Percentiles rank a stretch among this genome's conserved stretches.
These are phyloP conservation scores for Knufia petricola DNA, from an alignment of 2,329 filamentous ascomycete species.

Conservation along the genomic window DNA sequence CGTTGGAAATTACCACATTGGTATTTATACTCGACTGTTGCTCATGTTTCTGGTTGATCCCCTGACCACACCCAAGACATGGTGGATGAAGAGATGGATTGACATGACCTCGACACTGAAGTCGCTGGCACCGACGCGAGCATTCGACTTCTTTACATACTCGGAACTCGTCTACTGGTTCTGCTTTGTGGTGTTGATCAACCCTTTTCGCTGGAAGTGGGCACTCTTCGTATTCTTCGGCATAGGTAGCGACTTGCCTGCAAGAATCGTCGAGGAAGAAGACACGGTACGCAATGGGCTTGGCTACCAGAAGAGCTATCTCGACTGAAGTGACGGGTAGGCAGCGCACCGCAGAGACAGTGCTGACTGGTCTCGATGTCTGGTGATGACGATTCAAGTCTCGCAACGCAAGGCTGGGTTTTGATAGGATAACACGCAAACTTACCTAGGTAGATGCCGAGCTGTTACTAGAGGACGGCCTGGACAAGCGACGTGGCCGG, in stretches of 20 bases:
- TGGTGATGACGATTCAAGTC: no score
- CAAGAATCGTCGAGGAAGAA: conserved; percentile 57
- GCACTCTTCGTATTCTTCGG: conserved; percentile 73
- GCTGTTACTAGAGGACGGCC: no score
- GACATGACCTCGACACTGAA: conserved; percentile 71
- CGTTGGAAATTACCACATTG: conserved; percentile 81
- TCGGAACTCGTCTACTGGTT: conserved; percentile 81
- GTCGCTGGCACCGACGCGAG: conserved; percentile 56
- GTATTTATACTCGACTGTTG: conserved; percentile 76
- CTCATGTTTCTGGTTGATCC: conserved; percentile 81
- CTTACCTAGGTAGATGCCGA: no score
- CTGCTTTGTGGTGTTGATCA: conserved; percentile 64
- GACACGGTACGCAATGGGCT: conserved; percentile 48
- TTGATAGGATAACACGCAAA: no score
- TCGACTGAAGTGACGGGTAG: conserved; percentile 1
- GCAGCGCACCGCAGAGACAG: no score
- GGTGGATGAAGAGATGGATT: conserved; percentile 79
- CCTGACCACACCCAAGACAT: conserved; percentile 58
- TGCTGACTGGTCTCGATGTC: no score
- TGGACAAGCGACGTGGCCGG: no score
- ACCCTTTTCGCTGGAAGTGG: conserved; percentile 89
- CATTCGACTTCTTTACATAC: conserved; percentile 87
- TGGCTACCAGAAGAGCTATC: conserved; percentile 25
- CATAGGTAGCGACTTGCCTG: conserved; percentile 56
- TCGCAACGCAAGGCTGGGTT: no score